phyloP scores from a whole-genome alignment of 2,329 filamentous ascomycete species.

The Macrophomina phaseolina region DNA sequence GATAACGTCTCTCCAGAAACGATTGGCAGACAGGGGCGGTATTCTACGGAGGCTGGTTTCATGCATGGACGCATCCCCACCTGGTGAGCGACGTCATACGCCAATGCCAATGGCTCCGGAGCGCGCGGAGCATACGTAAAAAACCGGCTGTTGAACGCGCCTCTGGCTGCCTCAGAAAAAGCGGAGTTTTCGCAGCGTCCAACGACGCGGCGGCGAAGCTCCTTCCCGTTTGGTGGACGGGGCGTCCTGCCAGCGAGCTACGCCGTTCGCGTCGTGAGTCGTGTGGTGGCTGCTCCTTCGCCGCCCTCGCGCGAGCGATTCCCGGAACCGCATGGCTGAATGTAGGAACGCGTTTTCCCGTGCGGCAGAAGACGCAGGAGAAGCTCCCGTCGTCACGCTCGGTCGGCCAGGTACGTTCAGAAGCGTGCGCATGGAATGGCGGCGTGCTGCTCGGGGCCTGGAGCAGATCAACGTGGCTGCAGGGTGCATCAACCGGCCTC shows the following conservation, averaged over 20 bases:
- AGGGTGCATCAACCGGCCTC: conserved; percentile 23
- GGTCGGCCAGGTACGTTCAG: not conserved
- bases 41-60: conserved; percentile 10
- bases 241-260: conserved; percentile 20
- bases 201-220: not conserved
- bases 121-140: not conserved
- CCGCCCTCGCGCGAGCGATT: not conserved
- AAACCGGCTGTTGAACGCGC: not conserved
- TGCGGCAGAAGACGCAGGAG: conserved; percentile 1
- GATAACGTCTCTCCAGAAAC: conserved; percentile 1
- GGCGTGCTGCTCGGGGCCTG: not conserved
- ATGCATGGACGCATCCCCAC: conserved; percentile 5
- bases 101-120: no score
- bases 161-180: conserved; percentile 14
- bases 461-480: conserved; percentile 26
- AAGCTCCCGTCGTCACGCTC: not conserved
- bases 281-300: not conserved
- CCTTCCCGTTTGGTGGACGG: conserved; percentile 1
- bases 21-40: conserved; percentile 1
- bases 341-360: not conserved
- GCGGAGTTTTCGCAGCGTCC: not conserved
- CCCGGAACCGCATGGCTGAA: not conserved
- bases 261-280: conserved; percentile 10
- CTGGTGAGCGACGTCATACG: conserved; percentile 7
- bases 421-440: not conserved